These are phyloP conservation scores for Termitomyces sp. DNA, from an alignment of 768 basidiomycete species.

Conservation along the genomic window DNA sequence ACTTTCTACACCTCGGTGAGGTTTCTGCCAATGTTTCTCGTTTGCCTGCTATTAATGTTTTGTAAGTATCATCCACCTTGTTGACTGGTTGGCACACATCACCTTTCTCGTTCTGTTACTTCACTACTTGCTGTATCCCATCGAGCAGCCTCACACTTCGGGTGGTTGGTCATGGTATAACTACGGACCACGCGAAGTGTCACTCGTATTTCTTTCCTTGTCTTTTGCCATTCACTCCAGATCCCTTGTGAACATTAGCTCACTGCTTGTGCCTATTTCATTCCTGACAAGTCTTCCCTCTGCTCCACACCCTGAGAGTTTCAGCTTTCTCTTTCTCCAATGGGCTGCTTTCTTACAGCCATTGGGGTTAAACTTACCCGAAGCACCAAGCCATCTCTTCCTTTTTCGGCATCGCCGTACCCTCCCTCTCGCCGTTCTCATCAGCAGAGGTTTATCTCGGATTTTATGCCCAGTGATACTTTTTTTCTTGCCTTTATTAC, in stretches of 20 bases:
- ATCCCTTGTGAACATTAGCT: conserved; percentile 27
- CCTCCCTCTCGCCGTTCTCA: conserved; percentile 41
- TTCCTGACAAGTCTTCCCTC: conserved; percentile 37
- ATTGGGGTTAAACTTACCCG: conserved; percentile 40
- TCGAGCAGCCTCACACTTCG: conserved; percentile 21
- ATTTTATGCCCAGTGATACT: conserved; percentile 32
- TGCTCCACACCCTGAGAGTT: conserved; percentile 33
- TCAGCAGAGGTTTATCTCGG: conserved; percentile 30
- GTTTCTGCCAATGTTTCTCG: background rate
- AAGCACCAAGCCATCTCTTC: conserved; percentile 37
- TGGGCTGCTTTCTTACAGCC: conserved; percentile 34
- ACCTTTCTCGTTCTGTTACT: conserved; percentile 35
- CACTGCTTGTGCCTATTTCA: conserved; percentile 30
- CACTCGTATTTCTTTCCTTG: conserved; percentile 33
- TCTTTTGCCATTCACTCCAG: conserved; percentile 27
- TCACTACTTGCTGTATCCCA: conserved; percentile 37
- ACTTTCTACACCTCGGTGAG: conserved; percentile 43
- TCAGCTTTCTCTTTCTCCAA: conserved; percentile 36
- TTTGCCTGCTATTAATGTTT: background rate
- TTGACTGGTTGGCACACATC: conserved; percentile 34
- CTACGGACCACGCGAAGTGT: conserved; percentile 27
- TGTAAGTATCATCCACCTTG: conserved; percentile 35
- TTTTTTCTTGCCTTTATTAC: conserved; percentile 45
- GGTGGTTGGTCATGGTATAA: conserved; percentile 10
- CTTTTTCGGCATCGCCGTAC: conserved; percentile 29